These are phyloP conservation scores for Penicillium polonicum DNA, from an alignment of 2,329 filamentous ascomycete genomes.

Conservation along the genomic window DNA sequence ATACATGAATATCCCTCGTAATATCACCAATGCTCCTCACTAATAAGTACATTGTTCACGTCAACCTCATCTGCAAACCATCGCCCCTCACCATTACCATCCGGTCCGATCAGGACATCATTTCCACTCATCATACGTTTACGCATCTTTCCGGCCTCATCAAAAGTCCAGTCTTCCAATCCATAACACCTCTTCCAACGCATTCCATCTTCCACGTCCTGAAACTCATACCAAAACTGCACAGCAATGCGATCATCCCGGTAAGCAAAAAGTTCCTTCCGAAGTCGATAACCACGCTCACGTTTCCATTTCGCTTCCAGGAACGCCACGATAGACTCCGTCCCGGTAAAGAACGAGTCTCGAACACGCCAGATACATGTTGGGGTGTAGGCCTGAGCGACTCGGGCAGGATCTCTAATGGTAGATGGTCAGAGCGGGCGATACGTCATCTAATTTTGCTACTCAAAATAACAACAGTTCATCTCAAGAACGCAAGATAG, in stretches of 20 bases:
- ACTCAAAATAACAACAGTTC: neutral
- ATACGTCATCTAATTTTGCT: slow-evolving; percentile 14
- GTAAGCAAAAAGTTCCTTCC: slow-evolving; percentile 83
- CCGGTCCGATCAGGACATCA: slow-evolving; percentile 44
- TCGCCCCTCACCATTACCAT: slow-evolving; percentile 43
- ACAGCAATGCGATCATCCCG: slow-evolving; percentile 75
- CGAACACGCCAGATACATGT: slow-evolving; percentile 82
- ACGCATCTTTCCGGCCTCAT: slow-evolving; percentile 46
- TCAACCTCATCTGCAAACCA: slow-evolving; percentile 48
- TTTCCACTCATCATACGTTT: slow-evolving; percentile 52
- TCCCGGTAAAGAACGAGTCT: slow-evolving; percentile 66
- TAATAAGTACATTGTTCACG: slow-evolving; percentile 40
- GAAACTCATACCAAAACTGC: slow-evolving; percentile 87
- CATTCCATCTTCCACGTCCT: slow-evolving; percentile 60
- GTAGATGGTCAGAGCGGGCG: slow-evolving; percentile 2
- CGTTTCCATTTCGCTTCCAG: slow-evolving; percentile 71
- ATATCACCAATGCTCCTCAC: slow-evolving; percentile 22
- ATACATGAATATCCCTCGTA: neutral
- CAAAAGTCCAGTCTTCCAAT: slow-evolving; percentile 56
- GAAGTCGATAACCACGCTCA: slow-evolving; percentile 69
- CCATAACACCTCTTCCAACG: slow-evolving; percentile 85
- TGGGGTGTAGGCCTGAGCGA: slow-evolving; percentile 72
- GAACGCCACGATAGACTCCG: slow-evolving; percentile 65
- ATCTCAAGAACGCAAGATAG: neutral
- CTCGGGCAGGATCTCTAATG: slow-evolving; percentile 59